Percentiles rank a stretch among this genome's conserved stretches.
Conservation (phyloP, 257 asterid species). For the Linaria vulgaris region DNA sequence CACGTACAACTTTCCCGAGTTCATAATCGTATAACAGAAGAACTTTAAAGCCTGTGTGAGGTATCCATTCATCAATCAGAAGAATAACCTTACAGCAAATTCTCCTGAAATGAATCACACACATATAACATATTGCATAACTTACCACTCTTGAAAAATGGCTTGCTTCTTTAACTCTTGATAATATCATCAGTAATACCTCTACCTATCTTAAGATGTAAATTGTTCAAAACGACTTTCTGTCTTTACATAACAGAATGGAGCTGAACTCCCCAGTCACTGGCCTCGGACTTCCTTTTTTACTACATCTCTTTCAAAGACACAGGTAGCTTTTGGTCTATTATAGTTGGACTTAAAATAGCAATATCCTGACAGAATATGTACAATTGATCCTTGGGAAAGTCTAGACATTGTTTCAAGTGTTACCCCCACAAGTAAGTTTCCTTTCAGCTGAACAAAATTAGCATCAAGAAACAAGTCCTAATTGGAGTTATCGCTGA, state of each 20-base stretch:
- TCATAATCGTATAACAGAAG: not conserved
- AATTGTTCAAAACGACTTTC: not conserved
- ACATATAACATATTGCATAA: not conserved
- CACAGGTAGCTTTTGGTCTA: not conserved
- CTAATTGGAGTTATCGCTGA: constrained; percentile 6
- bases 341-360: not conserved
- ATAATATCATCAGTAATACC: not conserved
- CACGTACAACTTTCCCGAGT: not conserved
- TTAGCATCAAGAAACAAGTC: not conserved
- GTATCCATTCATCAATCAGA: not conserved
- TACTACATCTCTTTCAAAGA: not conserved
- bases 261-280: constrained; percentile 1
- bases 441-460: constrained; percentile 1
- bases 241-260: not conserved
- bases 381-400: not conserved
- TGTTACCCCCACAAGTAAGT: not conserved
- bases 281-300: not conserved
- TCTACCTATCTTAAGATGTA: not conserved
- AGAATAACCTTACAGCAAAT: not conserved
- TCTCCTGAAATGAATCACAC: not conserved
- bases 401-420: not conserved
- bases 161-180: constrained; percentile 8
- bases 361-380: constrained; percentile 2
- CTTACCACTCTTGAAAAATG: not conserved
- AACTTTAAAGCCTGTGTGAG: not conserved